Evolutionary conservation across 2,329 filamentous ascomycete species (phyloP).

Genomic region (Fonsecaea erecta): DNA sequence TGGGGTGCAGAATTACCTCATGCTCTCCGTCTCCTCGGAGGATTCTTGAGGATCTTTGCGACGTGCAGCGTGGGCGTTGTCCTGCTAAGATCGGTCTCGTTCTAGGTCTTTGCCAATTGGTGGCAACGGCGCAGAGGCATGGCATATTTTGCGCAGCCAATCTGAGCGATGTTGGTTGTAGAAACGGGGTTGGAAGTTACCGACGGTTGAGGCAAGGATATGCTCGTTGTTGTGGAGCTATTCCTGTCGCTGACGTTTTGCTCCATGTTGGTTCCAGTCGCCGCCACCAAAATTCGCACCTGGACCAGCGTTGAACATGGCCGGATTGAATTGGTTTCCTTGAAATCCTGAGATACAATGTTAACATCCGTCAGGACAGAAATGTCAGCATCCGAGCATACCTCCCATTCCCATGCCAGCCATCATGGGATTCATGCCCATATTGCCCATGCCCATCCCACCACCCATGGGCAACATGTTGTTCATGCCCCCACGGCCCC

Average conservation of each 20-base stretch:
- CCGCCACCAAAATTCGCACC: conserved; percentile 43
- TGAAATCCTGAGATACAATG: conserved; percentile 26
- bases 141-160: not conserved
- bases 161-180: not conserved
- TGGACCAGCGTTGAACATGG: conserved; percentile 65
- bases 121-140: not conserved
- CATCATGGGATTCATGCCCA: conserved; percentile 66
- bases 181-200: not conserved
- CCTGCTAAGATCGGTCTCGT: not conserved
- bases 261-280: conserved; percentile 78
- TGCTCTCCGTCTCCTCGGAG: not conserved
- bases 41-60: not conserved
- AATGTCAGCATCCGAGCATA: conserved; percentile 40
- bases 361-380: not conserved
- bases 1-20: conserved; percentile 3
- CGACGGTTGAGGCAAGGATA: not conserved
- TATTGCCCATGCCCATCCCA: conserved; percentile 58
- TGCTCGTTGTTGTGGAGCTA: conserved; percentile 39
- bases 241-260: conserved; percentile 78
- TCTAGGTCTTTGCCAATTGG: not conserved
- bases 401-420: conserved; percentile 57
- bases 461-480: conserved; percentile 62
- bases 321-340: conserved; percentile 66
- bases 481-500: conserved; percentile 61
- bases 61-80: not conserved